Percentiles rank a stretch among this genome's conserved stretches.
Conservation (phyloP, 306 rosid species). For the Quercus parvula region DNA sequence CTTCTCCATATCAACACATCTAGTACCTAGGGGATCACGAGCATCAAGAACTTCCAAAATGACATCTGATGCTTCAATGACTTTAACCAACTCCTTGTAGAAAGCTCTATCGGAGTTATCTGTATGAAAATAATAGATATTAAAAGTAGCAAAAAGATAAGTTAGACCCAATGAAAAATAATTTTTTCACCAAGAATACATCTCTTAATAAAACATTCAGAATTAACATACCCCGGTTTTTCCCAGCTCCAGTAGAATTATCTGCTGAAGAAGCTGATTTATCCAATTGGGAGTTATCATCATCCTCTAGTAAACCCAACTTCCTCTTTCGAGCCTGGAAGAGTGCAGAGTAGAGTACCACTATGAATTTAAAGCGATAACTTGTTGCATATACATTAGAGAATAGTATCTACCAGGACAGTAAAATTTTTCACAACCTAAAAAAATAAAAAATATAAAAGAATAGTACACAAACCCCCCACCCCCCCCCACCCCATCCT, state of each 20-base stretch:
- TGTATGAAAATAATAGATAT: not conserved
- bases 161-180: not conserved
- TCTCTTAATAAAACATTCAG: not conserved
- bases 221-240: constrained; percentile 47
- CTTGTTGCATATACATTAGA: not conserved
- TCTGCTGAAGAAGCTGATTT: constrained; percentile 11
- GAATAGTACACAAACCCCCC: too few relatives aligned
- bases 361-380: not conserved
- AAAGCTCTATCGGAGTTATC: constrained; percentile 79
- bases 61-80: constrained; percentile 89
- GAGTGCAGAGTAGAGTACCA: not conserved
- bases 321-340: constrained; percentile 88
- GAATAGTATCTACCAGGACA: too few relatives aligned
- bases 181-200: constrained; percentile 1
- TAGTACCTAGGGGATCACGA: constrained; percentile 94
- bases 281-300: constrained; percentile 28
- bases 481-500: too few relatives aligned
- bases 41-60: constrained; percentile 97
- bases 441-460: too few relatives aligned
- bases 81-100: constrained; percentile 84
- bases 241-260: constrained; percentile 19
- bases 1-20: constrained; percentile 82
- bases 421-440: too few relatives aligned
- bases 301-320: constrained; percentile 68
- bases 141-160: not conserved